These are phyloP conservation scores for Mycena vitilis DNA, from an alignment of 768 basidiomycete genomes.

Conservation along the genomic window DNA sequence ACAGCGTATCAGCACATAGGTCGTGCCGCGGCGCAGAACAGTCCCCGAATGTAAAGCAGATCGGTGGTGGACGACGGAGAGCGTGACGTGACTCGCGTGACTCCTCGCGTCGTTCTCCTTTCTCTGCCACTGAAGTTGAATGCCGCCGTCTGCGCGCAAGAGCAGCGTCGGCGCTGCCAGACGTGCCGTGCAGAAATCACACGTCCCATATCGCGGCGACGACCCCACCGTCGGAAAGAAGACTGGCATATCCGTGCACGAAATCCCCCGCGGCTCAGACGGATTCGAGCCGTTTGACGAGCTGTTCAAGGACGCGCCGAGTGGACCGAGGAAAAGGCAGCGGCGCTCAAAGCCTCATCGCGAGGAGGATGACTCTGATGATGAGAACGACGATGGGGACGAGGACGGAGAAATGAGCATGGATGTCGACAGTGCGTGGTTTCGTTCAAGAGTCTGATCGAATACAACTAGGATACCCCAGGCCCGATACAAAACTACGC, in stretches of 20 bases:
- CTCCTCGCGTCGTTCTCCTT: neutral
- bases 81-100: neutral
- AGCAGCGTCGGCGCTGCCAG: constrained; percentile 60
- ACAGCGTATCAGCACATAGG: neutral
- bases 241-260: constrained; percentile 77
- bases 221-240: constrained; percentile 84
- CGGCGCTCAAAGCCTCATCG: neutral
- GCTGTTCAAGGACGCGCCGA: constrained; percentile 68
- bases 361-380: constrained; percentile 56
- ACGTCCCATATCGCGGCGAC: constrained; percentile 83
- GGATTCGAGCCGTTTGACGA: constrained; percentile 88
- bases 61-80: no score
- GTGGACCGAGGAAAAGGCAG: constrained; percentile 62
- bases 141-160: constrained; percentile 60
- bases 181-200: constrained; percentile 70
- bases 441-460: neutral
- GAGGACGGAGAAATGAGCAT: constrained; percentile 80
- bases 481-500: constrained; percentile 57
- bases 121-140: constrained; percentile 27
- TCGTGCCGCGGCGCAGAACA: neutral
- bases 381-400: constrained; percentile 56
- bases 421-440: constrained; percentile 76
- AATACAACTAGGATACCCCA: constrained; percentile 24
- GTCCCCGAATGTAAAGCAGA: neutral
- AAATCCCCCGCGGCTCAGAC: constrained; percentile 79